Percentiles rank a stretch among this genome's conserved stretches.
phyloP scores from a whole-genome alignment of 1,284 basidiomycete species.

The Microbotryum scabiosae region DNA sequence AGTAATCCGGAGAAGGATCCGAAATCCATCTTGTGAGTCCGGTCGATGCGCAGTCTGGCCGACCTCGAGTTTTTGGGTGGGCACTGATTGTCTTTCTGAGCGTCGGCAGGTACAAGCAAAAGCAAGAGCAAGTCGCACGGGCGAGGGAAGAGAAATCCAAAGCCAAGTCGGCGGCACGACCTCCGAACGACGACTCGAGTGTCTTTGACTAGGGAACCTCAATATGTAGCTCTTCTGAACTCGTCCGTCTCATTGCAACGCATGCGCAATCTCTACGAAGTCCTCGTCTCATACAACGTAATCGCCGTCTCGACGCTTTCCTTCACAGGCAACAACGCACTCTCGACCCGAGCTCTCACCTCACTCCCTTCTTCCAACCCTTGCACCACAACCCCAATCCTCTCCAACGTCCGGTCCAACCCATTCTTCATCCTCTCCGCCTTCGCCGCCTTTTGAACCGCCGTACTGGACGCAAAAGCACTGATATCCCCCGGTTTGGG shows the following conservation, averaged over 20 bases:
- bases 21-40: constrained; percentile 59
- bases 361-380: constrained; percentile 55
- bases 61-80: neutral
- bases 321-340: constrained; percentile 73
- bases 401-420: constrained; percentile 65
- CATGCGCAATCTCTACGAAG: neutral
- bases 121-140: neutral
- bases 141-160: neutral
- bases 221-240: neutral
- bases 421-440: constrained; percentile 77
- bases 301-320: constrained; percentile 70
- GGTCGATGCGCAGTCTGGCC: too few relatives aligned
- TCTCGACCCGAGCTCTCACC: constrained; percentile 57
- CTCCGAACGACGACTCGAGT: neutral
- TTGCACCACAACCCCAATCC: constrained; percentile 64
- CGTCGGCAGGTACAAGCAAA: neutral
- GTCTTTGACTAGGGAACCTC: neutral
- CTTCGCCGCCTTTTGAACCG: constrained; percentile 55
- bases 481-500: constrained; percentile 52
- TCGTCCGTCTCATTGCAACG: neutral
- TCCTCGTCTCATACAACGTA: constrained; percentile 32
- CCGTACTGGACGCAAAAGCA: constrained; percentile 44
- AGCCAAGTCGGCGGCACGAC: neutral
- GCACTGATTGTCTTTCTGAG: too few relatives aligned
- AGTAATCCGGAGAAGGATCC: constrained; percentile 89